Conservation (phyloP, 306 rosid genomes). For the Elaeagnus macrophylla region DNA sequence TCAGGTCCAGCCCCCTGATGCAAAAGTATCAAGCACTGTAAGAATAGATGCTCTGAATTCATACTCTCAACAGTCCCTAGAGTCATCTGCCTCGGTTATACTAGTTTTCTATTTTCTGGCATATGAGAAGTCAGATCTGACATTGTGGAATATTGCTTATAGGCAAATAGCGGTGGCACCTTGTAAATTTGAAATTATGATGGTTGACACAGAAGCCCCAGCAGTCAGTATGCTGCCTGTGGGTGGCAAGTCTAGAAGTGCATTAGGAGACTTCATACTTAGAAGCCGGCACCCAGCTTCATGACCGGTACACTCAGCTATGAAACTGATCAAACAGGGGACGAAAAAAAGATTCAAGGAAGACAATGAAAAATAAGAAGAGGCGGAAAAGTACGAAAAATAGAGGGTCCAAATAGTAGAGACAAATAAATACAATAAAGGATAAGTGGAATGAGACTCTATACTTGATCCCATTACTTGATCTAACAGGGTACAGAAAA, state of each 20-base stretch:
- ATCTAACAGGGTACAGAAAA: too few relatives aligned
- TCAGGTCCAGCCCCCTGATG: constrained; percentile 83
- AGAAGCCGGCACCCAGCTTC: constrained; percentile 80
- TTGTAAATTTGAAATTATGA: constrained; percentile 57
- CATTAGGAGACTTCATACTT: constrained; percentile 85
- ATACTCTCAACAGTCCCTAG: constrained; percentile 29
- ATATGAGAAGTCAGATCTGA: constrained; percentile 21
- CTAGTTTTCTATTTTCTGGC: constrained; percentile 22
- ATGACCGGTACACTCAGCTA: constrained; percentile 84
- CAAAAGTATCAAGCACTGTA: constrained; percentile 90
- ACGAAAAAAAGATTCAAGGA: constrained; percentile 19
- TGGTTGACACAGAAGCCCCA: constrained; percentile 57
- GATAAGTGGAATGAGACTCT: neutral
- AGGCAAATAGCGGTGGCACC: too few relatives aligned
- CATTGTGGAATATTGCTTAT: constrained; percentile 16
- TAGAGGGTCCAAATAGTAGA: too few relatives aligned
- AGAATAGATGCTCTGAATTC: constrained; percentile 63
- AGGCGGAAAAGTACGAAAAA: too few relatives aligned
- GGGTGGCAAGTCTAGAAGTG: constrained; percentile 78
- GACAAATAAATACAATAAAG: neutral
- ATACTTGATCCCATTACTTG: neutral
- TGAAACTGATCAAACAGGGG: constrained; percentile 41
- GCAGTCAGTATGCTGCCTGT: constrained; percentile 45
- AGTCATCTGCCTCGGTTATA: constrained; percentile 24
- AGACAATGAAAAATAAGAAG: too few relatives aligned